Base-by-base conservation (phyloP, 345 rosid species). In the Brassica incana region DNA sequence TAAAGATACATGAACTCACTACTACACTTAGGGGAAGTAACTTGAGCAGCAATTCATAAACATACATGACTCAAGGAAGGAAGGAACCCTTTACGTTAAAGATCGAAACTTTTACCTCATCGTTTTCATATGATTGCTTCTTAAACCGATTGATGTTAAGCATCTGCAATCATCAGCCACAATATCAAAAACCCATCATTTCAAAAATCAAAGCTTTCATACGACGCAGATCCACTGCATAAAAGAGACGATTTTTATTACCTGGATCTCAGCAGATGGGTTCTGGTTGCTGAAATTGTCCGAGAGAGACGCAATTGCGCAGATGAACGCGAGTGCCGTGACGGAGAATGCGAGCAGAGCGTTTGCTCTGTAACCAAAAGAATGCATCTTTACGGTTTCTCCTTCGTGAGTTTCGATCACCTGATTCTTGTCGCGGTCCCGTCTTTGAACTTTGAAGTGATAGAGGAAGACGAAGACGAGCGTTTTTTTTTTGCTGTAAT, bases 241-340 rank as follows among this genome's bases (percentile, higher is more conserved):
- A 25, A 0, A 78, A 45, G 40, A 59, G 20, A 67, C 5, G 33
- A 8, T 3, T 16, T 32, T 3, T 18, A 1, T 9, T 8, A 93
- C 99, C 99, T 92, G 94, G 85, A 96, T 89, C 88, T 88, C 82
- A 62, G 91, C 89, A 61, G 98, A 80, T 0, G 97, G 94, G 74
- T 88, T 79, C 12, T 97, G 95, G 33, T 84, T 62, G 79, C 88
- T 96, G 84, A 96, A 84, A 80, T 88, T 93, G 79, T 96, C 98
- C 0, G 98, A 89, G 76, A 96, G 54, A 18, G 99, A 96, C 5
- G 90, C 87, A 68, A 92, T 85, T 79, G 89, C 92, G 81, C 99
- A 93, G 78, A 96, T 85, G 38, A 96, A 81, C 2, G 98, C 97
- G 20, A 96, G 87, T 40, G 93, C 87, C 54, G 95, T 93, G 32